A percentile compares a stretch with the other conserved stretches of the same genome.
Evolutionary conservation across 352 stramenopile genomes (phyloP).

Genomic region (Phytopythium vexans): DNA sequence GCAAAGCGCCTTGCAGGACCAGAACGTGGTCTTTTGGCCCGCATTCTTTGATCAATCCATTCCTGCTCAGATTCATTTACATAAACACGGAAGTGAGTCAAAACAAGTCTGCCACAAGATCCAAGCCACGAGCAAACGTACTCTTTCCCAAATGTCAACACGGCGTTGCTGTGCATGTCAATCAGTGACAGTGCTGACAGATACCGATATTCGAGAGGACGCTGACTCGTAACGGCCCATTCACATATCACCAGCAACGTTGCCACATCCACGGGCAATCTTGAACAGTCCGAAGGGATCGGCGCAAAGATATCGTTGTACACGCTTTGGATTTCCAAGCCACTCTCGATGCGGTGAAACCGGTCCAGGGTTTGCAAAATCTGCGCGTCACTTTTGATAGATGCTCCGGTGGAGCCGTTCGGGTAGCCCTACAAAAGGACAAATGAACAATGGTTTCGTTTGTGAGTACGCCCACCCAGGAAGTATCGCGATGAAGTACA

Average conservation of each 20-base stretch:
- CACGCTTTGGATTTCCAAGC: slow-evolving; percentile 58
- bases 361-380: slow-evolving; percentile 76
- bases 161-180: slow-evolving; percentile 74
- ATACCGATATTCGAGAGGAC: slow-evolving; percentile 79
- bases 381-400: slow-evolving; percentile 72
- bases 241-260: slow-evolving; percentile 77
- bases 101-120: slow-evolving; percentile 2
- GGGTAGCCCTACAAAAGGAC: slow-evolving; percentile 17
- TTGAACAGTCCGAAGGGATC: slow-evolving; percentile 24
- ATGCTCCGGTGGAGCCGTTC: slow-evolving; percentile 23
- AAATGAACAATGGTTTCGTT: background rate
- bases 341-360: slow-evolving; percentile 78
- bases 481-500: too few species aligned
- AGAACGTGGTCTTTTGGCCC: slow-evolving; percentile 51
- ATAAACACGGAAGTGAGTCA: slow-evolving; percentile 6
- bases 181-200: slow-evolving; percentile 73
- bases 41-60: slow-evolving; percentile 36
- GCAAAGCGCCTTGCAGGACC: slow-evolving; percentile 70
- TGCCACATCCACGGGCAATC: slow-evolving; percentile 67
- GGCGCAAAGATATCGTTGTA: slow-evolving; percentile 75
- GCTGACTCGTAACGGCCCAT: slow-evolving; percentile 79
- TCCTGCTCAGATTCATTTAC: slow-evolving; percentile 18
- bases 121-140: slow-evolving; percentile 17
- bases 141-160: slow-evolving; percentile 59
- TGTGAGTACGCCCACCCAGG: background rate